Conservation (phyloP, 148 eudicot genomes). For the Rhododendron simsii region DNA sequence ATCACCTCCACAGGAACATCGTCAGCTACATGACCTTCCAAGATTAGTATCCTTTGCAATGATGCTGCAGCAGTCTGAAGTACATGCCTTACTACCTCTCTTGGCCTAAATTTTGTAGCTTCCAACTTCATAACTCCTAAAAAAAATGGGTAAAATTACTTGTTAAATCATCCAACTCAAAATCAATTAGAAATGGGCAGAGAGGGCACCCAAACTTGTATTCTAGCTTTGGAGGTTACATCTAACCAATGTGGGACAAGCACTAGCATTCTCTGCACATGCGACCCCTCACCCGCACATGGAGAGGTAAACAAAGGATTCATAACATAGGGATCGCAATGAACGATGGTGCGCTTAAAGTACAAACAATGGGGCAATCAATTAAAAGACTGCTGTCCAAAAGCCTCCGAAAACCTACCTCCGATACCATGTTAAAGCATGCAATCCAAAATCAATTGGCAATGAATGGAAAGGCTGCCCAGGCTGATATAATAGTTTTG, state of each 20-base stretch:
- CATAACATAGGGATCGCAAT: background rate
- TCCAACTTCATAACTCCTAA: slow-evolving; percentile 90
- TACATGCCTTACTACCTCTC: slow-evolving; percentile 92
- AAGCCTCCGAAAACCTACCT: background rate
- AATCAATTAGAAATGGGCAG: background rate
- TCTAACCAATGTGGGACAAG: background rate
- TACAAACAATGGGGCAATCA: background rate
- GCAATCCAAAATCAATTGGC: background rate
- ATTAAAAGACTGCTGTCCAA: background rate
- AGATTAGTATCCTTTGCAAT: slow-evolving; percentile 58
- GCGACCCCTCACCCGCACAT: background rate
- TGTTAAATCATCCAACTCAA: background rate
- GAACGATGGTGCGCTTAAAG: background rate
- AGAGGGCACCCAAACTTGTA: background rate
- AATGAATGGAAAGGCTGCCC: background rate
- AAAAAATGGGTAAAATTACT: background rate
- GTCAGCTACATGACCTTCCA: slow-evolving; percentile 82
- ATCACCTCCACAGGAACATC: slow-evolving; percentile 80
- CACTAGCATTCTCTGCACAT: background rate
- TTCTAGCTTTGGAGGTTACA: background rate
- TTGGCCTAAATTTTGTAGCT: slow-evolving; percentile 88
- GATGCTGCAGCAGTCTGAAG: slow-evolving; percentile 97
- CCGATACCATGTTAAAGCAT: background rate
- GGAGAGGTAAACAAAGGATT: background rate
- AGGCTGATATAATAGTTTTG: background rate